Evolutionary conservation across 768 basidiomycete species (phyloP), one percentile per base, ranked within the genome.

Genomic region (Albatrellus ellisii): DNA sequence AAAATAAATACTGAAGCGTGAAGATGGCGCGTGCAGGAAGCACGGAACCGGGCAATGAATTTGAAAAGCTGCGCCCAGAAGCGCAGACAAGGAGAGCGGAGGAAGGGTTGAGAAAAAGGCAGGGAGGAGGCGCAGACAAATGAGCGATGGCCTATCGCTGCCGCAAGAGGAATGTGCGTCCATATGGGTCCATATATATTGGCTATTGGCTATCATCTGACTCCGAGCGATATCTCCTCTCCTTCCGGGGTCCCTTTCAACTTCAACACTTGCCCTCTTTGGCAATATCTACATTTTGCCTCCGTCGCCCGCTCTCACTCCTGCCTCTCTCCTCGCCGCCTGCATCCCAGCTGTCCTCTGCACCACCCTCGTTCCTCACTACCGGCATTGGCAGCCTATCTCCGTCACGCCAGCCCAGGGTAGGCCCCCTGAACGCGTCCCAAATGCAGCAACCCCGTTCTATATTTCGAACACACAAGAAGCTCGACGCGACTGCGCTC

Each of bases 141-240:
- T 36, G 11, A 10, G 15, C 17, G n/a, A n/a, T n/a, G n/a, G n/a
- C 22, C 37, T 10, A 11, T 11, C 25, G 37, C 37, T n/a, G 15
- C 14, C n/a, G 27, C 37, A 11, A 36, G 35, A n/a, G 21, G 24
- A 14, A 10, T 11, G 37, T 11, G 27, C 29, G 40, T 27, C 40
- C 40, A 41, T 32, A 41, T 20, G 40, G 40, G 33, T 31, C 40
- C 40, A 41, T 41, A 41, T 31, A 14, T 22, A 14, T 6, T 22
- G 5, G 14, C 12, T 14, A 8, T 15, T n/a, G 18, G 15, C 34
- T 20, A 20, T 20, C 14, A 25, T 39, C 12, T 26, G 3, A 22
- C 24, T 26, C 24, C 15, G 14, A 22, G 22, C 38, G 11, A n/a
- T 26, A n/a, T 14, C 37, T 15, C 21, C 12, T 15, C 35, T 21